Percentiles rank a stretch among this genome's conserved stretches.
These are phyloP conservation scores for Eutrema japonicum DNA, from an alignment of 345 rosid genomes.

Conservation along the genomic window DNA sequence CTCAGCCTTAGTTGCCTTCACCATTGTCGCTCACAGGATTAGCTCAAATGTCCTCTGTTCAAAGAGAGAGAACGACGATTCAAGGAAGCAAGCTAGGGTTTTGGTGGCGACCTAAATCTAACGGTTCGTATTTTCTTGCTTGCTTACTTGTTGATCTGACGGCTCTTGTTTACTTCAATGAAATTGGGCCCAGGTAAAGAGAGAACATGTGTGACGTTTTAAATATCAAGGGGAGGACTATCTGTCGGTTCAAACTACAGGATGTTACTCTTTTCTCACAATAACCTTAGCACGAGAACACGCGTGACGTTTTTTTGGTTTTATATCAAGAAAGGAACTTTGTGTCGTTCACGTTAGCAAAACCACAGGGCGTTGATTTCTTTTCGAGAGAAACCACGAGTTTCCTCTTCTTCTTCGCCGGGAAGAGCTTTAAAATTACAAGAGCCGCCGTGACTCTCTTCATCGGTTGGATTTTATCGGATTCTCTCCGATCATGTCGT, in stretches of 20 bases:
- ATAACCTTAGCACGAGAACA: not conserved
- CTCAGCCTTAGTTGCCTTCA: conserved; percentile 63
- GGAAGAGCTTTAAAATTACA: conserved; percentile 7
- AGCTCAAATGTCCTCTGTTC: not conserved
- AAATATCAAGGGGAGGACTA: not conserved
- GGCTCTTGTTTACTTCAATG: not conserved
- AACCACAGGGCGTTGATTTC: conserved; percentile 28
- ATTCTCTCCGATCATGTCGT: conserved; percentile 36
- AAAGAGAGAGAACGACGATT: not conserved
- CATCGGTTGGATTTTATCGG: conserved; percentile 18
- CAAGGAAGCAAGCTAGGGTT: conserved; percentile 19
- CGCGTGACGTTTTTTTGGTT: conserved; percentile 18
- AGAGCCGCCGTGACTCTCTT: conserved; percentile 19
- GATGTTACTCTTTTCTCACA: not conserved
- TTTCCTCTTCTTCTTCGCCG: conserved; percentile 19
- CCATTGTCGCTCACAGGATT: conserved; percentile 30
- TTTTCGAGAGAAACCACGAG: not conserved
- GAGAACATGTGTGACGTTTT: conserved; percentile 22
- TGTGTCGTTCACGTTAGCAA: not conserved
- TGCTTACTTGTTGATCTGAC: conserved; percentile 13
- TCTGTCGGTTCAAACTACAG: not conserved
- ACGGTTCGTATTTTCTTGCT: conserved; percentile 43
- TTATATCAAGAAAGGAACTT: not conserved
- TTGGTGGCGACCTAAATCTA: conserved; percentile 46
- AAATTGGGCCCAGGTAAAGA: not conserved